These are phyloP conservation scores for Brettanomyces custersianus DNA, from an alignment of 805 yeast species.

Conservation along the genomic window DNA sequence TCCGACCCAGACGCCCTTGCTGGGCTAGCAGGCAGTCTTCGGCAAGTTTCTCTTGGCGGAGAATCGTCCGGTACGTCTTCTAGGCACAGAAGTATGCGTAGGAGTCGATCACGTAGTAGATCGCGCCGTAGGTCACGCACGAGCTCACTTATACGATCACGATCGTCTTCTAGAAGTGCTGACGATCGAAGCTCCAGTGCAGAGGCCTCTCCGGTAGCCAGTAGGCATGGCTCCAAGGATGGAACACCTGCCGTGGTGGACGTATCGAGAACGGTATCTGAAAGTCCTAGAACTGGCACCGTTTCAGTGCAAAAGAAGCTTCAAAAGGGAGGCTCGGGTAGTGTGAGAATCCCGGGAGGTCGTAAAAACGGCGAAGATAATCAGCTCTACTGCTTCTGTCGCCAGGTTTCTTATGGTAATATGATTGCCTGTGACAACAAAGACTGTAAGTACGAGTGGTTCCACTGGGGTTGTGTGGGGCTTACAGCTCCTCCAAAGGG, in stretches of 20 bases:
- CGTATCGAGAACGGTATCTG: not conserved
- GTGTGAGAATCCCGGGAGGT: conserved; percentile 8
- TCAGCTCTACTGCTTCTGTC: conserved; percentile 81
- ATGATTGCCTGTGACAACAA: conserved; percentile 60
- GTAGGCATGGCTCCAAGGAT: not conserved
- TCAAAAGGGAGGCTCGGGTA: conserved; percentile 13
- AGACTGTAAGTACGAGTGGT: conserved; percentile 54
- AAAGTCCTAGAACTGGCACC: not conserved
- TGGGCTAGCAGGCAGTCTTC: conserved; percentile 6
- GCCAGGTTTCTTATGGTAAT: conserved; percentile 76
- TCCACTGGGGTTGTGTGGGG: conserved; percentile 76
- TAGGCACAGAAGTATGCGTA: not conserved
- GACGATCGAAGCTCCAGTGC: conserved; percentile 2
- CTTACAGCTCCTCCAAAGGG: conserved; percentile 90
- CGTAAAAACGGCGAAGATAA: conserved; percentile 49
- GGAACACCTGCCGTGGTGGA: not conserved
- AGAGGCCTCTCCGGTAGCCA: not conserved
- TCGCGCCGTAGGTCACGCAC: not conserved
- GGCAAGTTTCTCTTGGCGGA: conserved; percentile 12
- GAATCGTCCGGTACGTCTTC: not conserved
- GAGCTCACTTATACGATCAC: not conserved
- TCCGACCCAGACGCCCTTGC: conserved; percentile 8
- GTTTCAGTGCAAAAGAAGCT: conserved; percentile 6
- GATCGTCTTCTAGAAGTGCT: not conserved
- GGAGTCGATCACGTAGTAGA: not conserved